Evolutionary conservation across 129 eudicot species (phyloP).

Genomic region (Deinandra increscens): DNA sequence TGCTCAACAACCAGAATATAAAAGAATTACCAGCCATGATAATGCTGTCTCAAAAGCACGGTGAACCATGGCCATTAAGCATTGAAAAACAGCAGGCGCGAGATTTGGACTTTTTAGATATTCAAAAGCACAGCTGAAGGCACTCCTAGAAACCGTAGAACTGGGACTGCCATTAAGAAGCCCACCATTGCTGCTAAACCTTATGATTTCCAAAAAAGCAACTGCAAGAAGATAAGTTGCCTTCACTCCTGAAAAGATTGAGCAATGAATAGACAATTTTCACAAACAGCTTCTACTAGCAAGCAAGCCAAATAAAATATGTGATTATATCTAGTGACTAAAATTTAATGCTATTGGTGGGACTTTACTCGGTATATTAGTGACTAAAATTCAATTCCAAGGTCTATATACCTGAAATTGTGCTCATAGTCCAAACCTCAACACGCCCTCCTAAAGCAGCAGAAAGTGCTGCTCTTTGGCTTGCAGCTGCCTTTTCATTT

Average conservation of each 20-base stretch:
- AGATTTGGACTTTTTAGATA: conserved; percentile 93
- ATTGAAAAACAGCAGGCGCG: conserved; percentile 86
- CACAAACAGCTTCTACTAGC: not conserved
- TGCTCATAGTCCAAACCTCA: conserved; percentile 86
- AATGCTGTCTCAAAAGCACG: conserved; percentile 83
- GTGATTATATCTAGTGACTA: not conserved
- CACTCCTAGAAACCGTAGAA: conserved; percentile 82
- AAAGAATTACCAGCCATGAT: conserved; percentile 72
- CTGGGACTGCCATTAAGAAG: conserved; percentile 71
- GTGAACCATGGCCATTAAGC: conserved; percentile 91
- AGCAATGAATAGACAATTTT: conserved; percentile 5
- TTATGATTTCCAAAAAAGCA: conserved; percentile 85
- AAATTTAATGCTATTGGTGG: too few relatives aligned
- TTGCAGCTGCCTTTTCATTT: conserved; percentile 90
- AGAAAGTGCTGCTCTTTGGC: conserved; percentile 91
- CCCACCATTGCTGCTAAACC: conserved; percentile 99
- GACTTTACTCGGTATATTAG: too few relatives aligned
- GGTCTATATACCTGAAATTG: conserved; percentile 78
- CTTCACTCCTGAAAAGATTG: conserved; percentile 75
- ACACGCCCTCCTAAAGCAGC: conserved; percentile 98
- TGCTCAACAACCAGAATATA: not conserved
- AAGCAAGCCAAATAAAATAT: not conserved
- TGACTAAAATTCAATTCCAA: not conserved
- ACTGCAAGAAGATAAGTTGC: conserved; percentile 98
- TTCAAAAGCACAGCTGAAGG: conserved; percentile 96